Base-by-base conservation (phyloP, 768 basidiomycete genomes). In the Termitomyces sp. region DNA sequence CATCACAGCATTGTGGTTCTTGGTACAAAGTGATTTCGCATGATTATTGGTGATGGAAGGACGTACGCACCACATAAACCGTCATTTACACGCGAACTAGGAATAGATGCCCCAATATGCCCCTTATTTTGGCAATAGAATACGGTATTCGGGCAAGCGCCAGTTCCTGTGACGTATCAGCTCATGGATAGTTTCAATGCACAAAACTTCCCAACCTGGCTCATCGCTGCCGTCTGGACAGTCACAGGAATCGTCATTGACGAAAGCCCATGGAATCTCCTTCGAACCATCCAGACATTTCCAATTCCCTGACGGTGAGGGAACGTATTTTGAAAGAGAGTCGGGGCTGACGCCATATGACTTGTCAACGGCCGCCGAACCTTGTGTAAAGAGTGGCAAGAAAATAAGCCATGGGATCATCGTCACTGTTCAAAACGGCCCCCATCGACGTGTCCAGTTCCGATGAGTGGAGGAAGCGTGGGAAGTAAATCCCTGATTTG, bases 201-300 rank as follows among this genome's bases (percentile, higher is more conserved):
- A 19, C n/a, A n/a, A 21, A 9, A 64, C 64, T 41, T 54, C 71
- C n/a, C 17, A 42, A 87, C 94, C 94, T 69, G 94, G 94, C 68
- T 98, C 94, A 61, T 98, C 94, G 61, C 89, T 94, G n/a, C 94
- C 94, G 66, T 97, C 94, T 30, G 78, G 77, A 67, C 94, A 98
- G 73, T 98, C 94, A 66, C 94, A 98, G 64, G 86, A 93, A 70
- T 98, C 94, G 66, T 98, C 92, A 68, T 98, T 97, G 25, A 97
- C 85, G 19, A 89, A 84, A 34, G 74, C 71, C 85, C 86, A 93
- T 2, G 86, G 73, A 60, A 98, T 91, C 59, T 82, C 78, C 65
- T 85, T 86, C 0, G 84, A 86, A 21, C 86, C 88, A 63, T 94
- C 88, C 58, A 96, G 72, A 72, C 94, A 97, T 59, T 73, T 79